Evolutionary conservation across 345 rosid species (phyloP).

Genomic region (Brassica cretica): DNA sequence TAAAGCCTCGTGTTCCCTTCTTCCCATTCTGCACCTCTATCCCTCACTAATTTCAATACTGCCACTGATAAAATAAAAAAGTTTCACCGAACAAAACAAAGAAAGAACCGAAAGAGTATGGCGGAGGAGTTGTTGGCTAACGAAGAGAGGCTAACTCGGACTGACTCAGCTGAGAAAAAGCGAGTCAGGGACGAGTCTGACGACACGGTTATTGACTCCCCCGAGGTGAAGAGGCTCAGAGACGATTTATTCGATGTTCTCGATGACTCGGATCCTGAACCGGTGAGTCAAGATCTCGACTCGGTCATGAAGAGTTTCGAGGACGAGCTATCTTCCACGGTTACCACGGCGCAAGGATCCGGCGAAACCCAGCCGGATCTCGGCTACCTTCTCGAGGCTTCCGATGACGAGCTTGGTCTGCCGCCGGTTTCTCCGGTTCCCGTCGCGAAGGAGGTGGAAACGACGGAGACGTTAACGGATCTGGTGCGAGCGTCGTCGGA

Average conservation of each 20-base stretch:
- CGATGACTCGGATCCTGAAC: slow-evolving; percentile 60
- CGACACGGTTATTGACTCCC: slow-evolving; percentile 37
- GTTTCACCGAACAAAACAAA: neutral
- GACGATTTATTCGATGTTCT: slow-evolving; percentile 59
- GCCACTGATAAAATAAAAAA: slow-evolving; percentile 23
- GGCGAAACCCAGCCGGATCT: slow-evolving; percentile 55
- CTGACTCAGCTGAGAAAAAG: slow-evolving; percentile 40
- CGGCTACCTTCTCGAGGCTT: slow-evolving; percentile 81
- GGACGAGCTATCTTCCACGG: slow-evolving; percentile 33
- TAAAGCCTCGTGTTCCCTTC: slow-evolving; percentile 47
- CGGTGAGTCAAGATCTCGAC: slow-evolving; percentile 66
- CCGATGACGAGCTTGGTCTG: slow-evolving; percentile 85
- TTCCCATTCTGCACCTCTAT: slow-evolving; percentile 42
- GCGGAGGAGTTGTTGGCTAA: slow-evolving; percentile 35
- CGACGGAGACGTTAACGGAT: slow-evolving; percentile 34
- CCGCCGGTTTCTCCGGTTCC: slow-evolving; percentile 45
- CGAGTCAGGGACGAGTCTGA: slow-evolving; percentile 51
- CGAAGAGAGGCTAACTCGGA: slow-evolving; percentile 18
- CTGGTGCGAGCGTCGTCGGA: slow-evolving; percentile 40
- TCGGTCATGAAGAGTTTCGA: slow-evolving; percentile 72
- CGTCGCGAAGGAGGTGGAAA: slow-evolving; percentile 36
- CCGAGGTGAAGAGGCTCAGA: slow-evolving; percentile 59
- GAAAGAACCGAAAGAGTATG: slow-evolving; percentile 33
- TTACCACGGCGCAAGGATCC: slow-evolving; percentile 16
- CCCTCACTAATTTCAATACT: slow-evolving; percentile 3